These are phyloP conservation scores for Tubosaeta sp. DNA, from an alignment of 768 basidiomycete genomes.

Conservation along the genomic window DNA sequence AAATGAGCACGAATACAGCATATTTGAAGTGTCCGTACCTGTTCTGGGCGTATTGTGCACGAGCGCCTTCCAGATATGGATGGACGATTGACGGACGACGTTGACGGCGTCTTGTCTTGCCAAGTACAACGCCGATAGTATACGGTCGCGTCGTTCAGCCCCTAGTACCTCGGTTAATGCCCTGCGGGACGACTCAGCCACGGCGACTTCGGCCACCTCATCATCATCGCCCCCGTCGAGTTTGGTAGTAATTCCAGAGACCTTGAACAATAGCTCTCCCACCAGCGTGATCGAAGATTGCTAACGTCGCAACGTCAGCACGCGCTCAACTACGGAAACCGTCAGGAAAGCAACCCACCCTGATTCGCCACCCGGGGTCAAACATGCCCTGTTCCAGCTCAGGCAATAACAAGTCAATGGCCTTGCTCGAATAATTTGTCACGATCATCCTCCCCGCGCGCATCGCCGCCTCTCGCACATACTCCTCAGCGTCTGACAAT, in stretches of 20 bases:
- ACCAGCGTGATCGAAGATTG: constrained; percentile 95
- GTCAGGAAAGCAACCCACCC: constrained; percentile 47
- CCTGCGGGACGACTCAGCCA: constrained; percentile 76
- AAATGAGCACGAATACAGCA: background rate
- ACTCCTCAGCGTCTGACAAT: constrained; percentile 89
- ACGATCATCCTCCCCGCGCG: constrained; percentile 98
- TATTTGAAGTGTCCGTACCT: constrained; percentile 39
- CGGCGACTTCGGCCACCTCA: constrained; percentile 53
- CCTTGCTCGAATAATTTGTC: constrained; percentile 85
- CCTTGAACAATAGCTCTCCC: constrained; percentile 93
- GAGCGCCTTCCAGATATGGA: constrained; percentile 97
- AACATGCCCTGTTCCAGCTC: constrained; percentile 95
- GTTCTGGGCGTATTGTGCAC: constrained; percentile 93
- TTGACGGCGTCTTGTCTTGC: constrained; percentile 91
- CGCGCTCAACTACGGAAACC: background rate
- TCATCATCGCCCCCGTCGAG: constrained; percentile 72
- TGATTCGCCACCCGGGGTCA: constrained; percentile 90
- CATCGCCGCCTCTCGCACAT: constrained; percentile 96
- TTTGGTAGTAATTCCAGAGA: constrained; percentile 93
- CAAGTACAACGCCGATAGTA: constrained; percentile 86
- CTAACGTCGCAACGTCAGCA: constrained; percentile 32
- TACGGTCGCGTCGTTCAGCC: constrained; percentile 81
- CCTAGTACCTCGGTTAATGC: constrained; percentile 88
- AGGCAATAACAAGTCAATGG: constrained; percentile 89
- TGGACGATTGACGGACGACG: constrained; percentile 83